Conservation (phyloP, 1,284 basidiomycete genomes). For the Cystobasidium pallidum region DNA sequence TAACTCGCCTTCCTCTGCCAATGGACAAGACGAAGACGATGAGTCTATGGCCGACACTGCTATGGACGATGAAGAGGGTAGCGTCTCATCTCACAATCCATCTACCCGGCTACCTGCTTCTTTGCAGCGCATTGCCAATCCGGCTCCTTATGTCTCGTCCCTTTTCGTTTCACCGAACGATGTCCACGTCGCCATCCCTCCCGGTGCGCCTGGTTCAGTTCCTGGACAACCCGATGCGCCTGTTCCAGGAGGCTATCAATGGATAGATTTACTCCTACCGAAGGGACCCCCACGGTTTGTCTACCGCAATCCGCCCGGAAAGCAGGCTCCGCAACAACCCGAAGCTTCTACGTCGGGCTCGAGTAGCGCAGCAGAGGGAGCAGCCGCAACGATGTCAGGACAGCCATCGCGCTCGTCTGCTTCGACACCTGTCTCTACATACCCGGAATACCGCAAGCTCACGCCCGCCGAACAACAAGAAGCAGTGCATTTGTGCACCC, state of each 20-base stretch:
- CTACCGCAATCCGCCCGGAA: not conserved
- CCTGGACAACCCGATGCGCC: slow-evolving; percentile 10
- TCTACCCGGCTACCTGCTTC: slow-evolving; percentile 18
- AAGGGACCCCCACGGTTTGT: not conserved
- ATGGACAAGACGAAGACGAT: slow-evolving; percentile 26
- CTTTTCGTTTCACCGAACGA: slow-evolving; percentile 35
- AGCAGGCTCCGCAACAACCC: not conserved
- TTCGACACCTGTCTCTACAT: not conserved
- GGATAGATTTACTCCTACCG: slow-evolving; percentile 10
- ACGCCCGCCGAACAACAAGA: slow-evolving; percentile 36
- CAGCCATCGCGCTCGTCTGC: not conserved
- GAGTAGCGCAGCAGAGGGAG: not conserved
- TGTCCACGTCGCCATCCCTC: slow-evolving; percentile 13
- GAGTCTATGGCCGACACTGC: slow-evolving; percentile 11
- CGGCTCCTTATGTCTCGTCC: slow-evolving; percentile 21
- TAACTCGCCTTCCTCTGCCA: slow-evolving; percentile 3
- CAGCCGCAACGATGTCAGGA: not conserved
- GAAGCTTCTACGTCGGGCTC: slow-evolving; percentile 10
- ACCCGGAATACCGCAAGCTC: slow-evolving; percentile 18
- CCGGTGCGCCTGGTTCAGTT: slow-evolving; percentile 14
- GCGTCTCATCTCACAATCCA: not conserved
- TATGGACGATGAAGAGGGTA: not conserved
- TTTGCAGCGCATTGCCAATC: slow-evolving; percentile 37
- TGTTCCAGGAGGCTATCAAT: slow-evolving; percentile 9
- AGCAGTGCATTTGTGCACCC: slow-evolving; percentile 32